phyloP scores from a whole-genome alignment of 2,329 filamentous ascomycete genomes.

The Davidsoniella virescens region DNA sequence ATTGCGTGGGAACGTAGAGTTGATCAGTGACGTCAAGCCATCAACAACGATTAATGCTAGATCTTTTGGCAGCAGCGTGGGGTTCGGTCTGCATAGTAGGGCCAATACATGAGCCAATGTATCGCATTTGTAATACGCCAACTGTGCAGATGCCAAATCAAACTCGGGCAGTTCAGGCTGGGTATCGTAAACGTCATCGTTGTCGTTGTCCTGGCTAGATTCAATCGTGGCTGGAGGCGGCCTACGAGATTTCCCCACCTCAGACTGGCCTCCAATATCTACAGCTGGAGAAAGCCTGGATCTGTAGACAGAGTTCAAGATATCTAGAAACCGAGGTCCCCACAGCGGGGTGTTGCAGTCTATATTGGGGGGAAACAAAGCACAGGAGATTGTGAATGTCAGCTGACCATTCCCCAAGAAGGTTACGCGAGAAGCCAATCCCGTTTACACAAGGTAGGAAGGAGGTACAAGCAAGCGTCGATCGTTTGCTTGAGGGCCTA shows the following conservation, averaged over 20 bases:
- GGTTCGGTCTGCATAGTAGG: constrained; percentile 51
- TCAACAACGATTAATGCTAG: constrained; percentile 63
- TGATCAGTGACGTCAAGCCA: constrained; percentile 59
- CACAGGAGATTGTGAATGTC: constrained; percentile 1
- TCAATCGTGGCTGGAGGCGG: too few relatives aligned
- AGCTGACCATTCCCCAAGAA: neutral
- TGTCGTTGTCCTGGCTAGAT: constrained; percentile 6
- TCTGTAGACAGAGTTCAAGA: constrained; percentile 10
- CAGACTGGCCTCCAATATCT: neutral
- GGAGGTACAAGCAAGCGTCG: neutral
- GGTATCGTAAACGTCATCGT: constrained; percentile 16
- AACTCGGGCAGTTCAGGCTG: constrained; percentile 5
- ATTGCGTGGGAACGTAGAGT: constrained; percentile 55
- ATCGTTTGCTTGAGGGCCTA: neutral
- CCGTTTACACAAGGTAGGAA: neutral
- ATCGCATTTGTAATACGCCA: constrained; percentile 35
- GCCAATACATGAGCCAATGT: constrained; percentile 60
- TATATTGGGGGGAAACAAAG: constrained; percentile 14
- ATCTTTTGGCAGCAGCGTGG: constrained; percentile 41
- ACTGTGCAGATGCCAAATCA: constrained; percentile 15
- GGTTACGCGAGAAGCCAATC: neutral
- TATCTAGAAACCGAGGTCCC: constrained; percentile 17
- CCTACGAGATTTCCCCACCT: too few relatives aligned
- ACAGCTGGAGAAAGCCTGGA: neutral
- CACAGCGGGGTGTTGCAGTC: constrained; percentile 32